Conservation (phyloP, 106 monocot genomes). For the Acanthochlamys bracteata region DNA sequence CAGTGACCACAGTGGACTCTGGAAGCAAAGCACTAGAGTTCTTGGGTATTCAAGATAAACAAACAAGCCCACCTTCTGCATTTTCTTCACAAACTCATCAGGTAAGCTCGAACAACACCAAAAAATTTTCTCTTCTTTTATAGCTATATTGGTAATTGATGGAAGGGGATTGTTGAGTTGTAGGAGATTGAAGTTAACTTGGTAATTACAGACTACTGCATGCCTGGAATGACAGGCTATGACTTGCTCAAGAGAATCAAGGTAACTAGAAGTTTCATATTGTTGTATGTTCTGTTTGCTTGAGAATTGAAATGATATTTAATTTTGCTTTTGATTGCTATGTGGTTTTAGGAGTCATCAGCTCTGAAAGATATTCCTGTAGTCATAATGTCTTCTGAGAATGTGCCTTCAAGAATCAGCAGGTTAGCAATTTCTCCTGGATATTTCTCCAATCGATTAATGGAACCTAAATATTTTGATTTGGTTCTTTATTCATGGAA, state of each 20-base stretch:
- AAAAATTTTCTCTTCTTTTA: not conserved
- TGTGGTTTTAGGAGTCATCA: conserved; percentile 39
- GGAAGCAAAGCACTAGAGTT: conserved; percentile 66
- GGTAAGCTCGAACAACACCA: not conserved
- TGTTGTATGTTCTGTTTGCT: not conserved
- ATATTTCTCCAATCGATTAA: conserved; percentile 3
- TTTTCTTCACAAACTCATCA: conserved; percentile 5
- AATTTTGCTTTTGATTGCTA: not conserved
- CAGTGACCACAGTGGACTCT: conserved; percentile 62
- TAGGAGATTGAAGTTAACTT: conserved; percentile 79
- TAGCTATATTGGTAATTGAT: not conserved
- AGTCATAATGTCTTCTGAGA: conserved; percentile 92
- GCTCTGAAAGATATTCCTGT: conserved; percentile 77
- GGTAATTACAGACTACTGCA: conserved; percentile 85
- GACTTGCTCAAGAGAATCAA: conserved; percentile 88
- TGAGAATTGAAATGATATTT: not conserved
- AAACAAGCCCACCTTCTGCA: conserved; percentile 5
- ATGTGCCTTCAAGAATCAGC: conserved; percentile 70
- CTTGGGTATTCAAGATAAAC: conserved; percentile 42
- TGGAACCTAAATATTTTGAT: not conserved
- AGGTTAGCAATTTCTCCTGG: conserved; percentile 34
- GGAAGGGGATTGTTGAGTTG: not conserved
- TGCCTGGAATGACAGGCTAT: conserved; percentile 97
- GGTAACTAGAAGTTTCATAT: conserved; percentile 18
- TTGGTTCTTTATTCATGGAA: too few relatives aligned